Base-by-base conservation (phyloP, 768 basidiomycete species). In the Leccinellum albellum region DNA sequence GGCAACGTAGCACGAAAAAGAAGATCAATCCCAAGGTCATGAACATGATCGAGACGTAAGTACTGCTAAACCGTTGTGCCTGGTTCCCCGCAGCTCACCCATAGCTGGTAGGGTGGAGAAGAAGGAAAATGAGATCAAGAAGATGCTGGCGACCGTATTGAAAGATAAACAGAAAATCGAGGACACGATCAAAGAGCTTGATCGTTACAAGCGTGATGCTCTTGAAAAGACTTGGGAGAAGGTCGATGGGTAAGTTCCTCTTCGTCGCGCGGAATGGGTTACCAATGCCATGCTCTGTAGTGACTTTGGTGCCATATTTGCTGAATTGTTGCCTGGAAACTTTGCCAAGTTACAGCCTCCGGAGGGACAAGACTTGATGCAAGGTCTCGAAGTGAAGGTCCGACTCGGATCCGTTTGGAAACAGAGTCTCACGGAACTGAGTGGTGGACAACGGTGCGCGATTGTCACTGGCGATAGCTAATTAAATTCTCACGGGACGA, bases 301-400 rank as follows among this genome's bases (percentile, higher is more conserved):
- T 37, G 95, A 98, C 73, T 99, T 99, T 68, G 97, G 97, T 8
- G 85, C 82, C 10, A 98, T 99, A 70, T 98, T 99, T 68, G 93
- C 86, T 1, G 97, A 99, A 64, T 79, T 99, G 5, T 74, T 99
- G 2, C 97, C 97, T 0, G 94, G 95, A 26, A 99, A 98, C 70
- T 96, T 94, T 66, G 92, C 94, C 10, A 98, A 94, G 70, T 77
- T 99, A 28, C 89, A 93, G 66, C 91, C 95, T 20, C 93, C 94
- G 4, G 96, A 98, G 35, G 90, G 89, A 0, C 86, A 92, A 71
- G 94, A 98, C 69, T 78, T 99, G 58, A 96, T 93, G 74, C 83
- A 94, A 55, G 97, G 97, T 33, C 82, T 99, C 7, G 97, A 99
- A 70, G 95, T 99, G 74, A 99, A 98, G 70, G 97, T 99, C 12